Base-by-base conservation (phyloP, 2,329 filamentous ascomycete species). In the Colletotrichum higginsianum region DNA sequence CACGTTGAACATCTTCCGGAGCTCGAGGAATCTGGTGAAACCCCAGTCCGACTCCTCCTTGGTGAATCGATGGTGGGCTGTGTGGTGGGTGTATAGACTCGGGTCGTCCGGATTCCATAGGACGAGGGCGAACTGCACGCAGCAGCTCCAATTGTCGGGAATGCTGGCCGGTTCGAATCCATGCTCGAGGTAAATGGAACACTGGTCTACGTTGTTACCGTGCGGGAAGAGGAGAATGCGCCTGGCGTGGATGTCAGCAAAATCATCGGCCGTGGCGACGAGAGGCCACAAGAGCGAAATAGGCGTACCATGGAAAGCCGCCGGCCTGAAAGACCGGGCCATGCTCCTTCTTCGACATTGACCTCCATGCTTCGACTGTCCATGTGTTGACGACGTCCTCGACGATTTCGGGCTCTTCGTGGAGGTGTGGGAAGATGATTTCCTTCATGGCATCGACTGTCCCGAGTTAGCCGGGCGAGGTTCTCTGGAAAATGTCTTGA, bases 11-110 rank as follows among this genome's bases (percentile, higher is more conserved):
- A 98, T 92, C 78, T 91, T 92, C 65, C 94, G 89, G 61, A 97
- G 88, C 80, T 98, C 96, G 15, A 95, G 91, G 79, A 98, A 99
- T 67, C 96, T 88, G n/a, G 96, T 99, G 81, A 99, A 99, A 1
- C 96, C 96, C 96, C 96, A 99, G 78, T 99, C 96, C 30, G 94
- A 95, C 82, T 99, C 96, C 53, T 98, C 96, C 74, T 93, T 94
- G 4, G 95, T 98, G 82, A 98, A 99, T 71, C 96, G 93, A 80
- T 99, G 96, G 76, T 95, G 94, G n/a, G 96, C 96, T 53, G 86
- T 89, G 85, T 94, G 91, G 77, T 98, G 93, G 61, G 88, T 87
- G 81, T 93, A 94, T 76, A 98, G 89, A 74, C 91, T 91, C n/a
- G 96, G 96, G 77, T 98, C 94, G 79, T 96, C 94, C 56, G 93